A percentile compares a stretch with the other conserved stretches of the same genome.
Conservation (phyloP, 2,329 filamentous ascomycete species). For the Aaosphaeria pasadenensis region DNA sequence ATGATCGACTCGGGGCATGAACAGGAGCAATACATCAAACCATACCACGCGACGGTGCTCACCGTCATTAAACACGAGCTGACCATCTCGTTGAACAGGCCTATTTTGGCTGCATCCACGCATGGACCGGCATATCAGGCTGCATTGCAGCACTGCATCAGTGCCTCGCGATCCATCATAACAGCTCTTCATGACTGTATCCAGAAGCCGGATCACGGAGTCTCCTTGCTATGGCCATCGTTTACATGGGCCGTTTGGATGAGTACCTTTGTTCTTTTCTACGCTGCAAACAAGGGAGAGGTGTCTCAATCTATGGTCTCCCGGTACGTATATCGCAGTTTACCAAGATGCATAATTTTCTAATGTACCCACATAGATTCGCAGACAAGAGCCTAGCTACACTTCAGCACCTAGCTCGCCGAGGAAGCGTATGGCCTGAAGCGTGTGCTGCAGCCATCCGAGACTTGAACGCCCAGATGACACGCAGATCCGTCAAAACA, state of each 20-base stretch:
- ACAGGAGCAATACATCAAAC: slow-evolving; percentile 12
- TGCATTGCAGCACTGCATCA: slow-evolving; percentile 52
- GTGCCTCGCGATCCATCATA: slow-evolving; percentile 49
- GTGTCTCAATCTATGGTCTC: slow-evolving; percentile 38
- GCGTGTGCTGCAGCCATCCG: slow-evolving; percentile 26
- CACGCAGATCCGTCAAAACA: not conserved
- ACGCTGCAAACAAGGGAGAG: slow-evolving; percentile 48
- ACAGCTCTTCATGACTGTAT: slow-evolving; percentile 37
- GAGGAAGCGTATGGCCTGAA: slow-evolving; percentile 27
- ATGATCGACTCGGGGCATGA: slow-evolving; percentile 40
- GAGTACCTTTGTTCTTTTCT: slow-evolving; percentile 51
- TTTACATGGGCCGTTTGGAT: slow-evolving; percentile 56
- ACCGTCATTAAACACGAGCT: slow-evolving; percentile 49
- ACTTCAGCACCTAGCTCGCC: slow-evolving; percentile 22
- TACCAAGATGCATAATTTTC: not conserved
- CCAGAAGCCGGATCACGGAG: slow-evolving; percentile 8
- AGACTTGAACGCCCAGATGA: slow-evolving; percentile 17
- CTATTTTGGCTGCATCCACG: slow-evolving; percentile 46
- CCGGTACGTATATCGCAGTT: slow-evolving; percentile 29
- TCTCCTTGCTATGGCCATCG: slow-evolving; percentile 49
- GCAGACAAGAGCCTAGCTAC: slow-evolving; percentile 20
- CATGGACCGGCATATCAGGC: slow-evolving; percentile 45
- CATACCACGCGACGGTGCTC: slow-evolving; percentile 43
- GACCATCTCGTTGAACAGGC: slow-evolving; percentile 51
- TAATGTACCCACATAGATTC: slow-evolving; percentile 8